Percentiles rank a stretch among this genome's conserved stretches.
These are phyloP conservation scores for Colletotrichum incanum DNA, from an alignment of 2,329 filamentous ascomycete genomes.

Conservation along the genomic window DNA sequence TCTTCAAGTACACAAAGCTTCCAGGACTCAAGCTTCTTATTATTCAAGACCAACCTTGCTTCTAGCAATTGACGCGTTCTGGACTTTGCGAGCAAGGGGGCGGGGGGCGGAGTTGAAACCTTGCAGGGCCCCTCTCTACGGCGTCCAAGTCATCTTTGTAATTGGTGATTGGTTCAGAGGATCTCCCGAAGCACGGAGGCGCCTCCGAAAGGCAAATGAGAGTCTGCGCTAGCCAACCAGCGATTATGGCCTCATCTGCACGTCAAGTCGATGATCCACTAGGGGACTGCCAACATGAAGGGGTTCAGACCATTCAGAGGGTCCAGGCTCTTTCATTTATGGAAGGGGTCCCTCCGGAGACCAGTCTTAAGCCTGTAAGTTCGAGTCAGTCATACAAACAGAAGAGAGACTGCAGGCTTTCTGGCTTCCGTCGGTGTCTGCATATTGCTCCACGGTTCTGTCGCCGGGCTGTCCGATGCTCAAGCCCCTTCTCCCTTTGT, in stretches of 20 bases:
- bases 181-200: background rate
- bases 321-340: too few species aligned
- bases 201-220: background rate
- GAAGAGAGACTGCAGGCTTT: background rate
- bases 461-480: background rate
- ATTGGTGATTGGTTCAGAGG: background rate
- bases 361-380: background rate
- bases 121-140: background rate
- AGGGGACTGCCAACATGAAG: background rate
- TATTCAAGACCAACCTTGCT: background rate
- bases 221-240: background rate
- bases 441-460: background rate
- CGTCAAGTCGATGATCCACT: background rate
- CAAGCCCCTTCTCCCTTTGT: background rate
- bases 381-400: background rate
- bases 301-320: background rate
- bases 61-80: background rate
- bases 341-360: background rate
- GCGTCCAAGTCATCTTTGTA: background rate
- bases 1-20: background rate
- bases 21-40: background rate
- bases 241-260: background rate
- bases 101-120: background rate
- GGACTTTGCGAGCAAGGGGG: background rate
- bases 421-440: background rate